Base-by-base conservation (phyloP, 352 stramenopile genomes). In the Globisporangium paroecandrum region DNA sequence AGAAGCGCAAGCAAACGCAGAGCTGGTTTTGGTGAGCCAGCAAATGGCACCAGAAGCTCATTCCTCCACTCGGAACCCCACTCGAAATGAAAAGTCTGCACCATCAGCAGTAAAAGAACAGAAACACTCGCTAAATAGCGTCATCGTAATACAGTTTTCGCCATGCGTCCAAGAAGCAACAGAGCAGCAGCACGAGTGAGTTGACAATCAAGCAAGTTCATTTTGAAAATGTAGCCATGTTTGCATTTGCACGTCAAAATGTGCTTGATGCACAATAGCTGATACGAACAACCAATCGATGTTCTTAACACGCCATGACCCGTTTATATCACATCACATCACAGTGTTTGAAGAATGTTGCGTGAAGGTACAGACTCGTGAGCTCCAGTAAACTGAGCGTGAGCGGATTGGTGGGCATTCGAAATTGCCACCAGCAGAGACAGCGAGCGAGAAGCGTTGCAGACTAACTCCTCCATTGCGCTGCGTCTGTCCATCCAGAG, bases 1-100 rank as follows among this genome's bases (percentile, higher is more conserved):
- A 70, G 22, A 70, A 70, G 18, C 65, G 65, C 46, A 70, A 70
- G 47, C 65, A 70, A 56, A 41, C 58, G 49, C 65, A 70, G 41
- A 34, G 65, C 36, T 70, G 65, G 65, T 70, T 70, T n/a, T 70
- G 65, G 65, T 70, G 58, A 70, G 38, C 36, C 36, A 43, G 15
- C n/a, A 32, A 29, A 5, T 36, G 43, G 25, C 25, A 59, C 4
- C 51, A 34, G 8, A 57, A 20, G 43, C 6, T 51, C 13, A 13
- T 27, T 22, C 53, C 12, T 57, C 15, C 53, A 9, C 18, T 10
- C 0, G 24, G 22, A 15, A 27, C 18, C 25, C 53, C 4, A 20
- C 12, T 36, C 49, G 27, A 25, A 7, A 27, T 56, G 22, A 56
- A 29, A 27, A 25, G n/a, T 12, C n/a, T 20, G 20, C 9, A 56